Percentiles rank a stretch among this genome's conserved stretches.
phyloP scores from a whole-genome alignment of 140 eudicot species.

The Flaveria floridana region DNA sequence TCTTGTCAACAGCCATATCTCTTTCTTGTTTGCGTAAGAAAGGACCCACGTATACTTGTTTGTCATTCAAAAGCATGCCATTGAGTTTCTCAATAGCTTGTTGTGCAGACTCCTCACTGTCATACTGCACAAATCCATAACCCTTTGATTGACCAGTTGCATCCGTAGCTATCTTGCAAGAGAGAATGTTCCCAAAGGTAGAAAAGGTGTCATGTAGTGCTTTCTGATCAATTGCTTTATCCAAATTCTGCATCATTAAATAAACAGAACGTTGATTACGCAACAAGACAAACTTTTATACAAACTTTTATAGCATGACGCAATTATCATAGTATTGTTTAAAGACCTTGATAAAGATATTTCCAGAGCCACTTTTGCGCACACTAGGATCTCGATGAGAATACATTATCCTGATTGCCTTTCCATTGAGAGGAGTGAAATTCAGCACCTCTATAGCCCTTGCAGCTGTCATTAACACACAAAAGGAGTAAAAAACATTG shows the following conservation, averaged over 20 bases:
- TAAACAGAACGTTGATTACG: neutral
- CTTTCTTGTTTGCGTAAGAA: constrained; percentile 22
- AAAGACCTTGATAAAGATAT: constrained; percentile 16
- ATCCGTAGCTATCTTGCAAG: constrained; percentile 17
- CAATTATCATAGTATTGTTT: neutral
- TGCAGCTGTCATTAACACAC: constrained; percentile 18
- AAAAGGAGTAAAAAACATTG: neutral
- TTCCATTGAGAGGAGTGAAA: constrained; percentile 21
- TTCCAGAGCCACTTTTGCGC: constrained; percentile 23
- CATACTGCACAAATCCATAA: constrained; percentile 21
- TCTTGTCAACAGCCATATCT: constrained; percentile 12
- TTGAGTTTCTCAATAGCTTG: constrained; percentile 23
- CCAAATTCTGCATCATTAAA: constrained; percentile 21
- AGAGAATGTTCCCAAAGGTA: constrained; percentile 18
- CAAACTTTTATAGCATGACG: neutral
- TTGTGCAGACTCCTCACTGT: constrained; percentile 22
- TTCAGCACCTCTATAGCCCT: constrained; percentile 24
- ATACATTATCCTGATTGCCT: constrained; percentile 16
- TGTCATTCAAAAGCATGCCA: constrained; percentile 24
- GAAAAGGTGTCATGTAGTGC: constrained; percentile 20
- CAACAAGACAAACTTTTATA: neutral
- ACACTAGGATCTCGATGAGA: constrained; percentile 25
- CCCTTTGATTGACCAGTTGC: constrained; percentile 3
- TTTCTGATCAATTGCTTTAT: constrained; percentile 21
- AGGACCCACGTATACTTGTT: constrained; percentile 16